Conservation (phyloP, 2,329 filamentous ascomycete genomes). For the Xylaria sp. region DNA sequence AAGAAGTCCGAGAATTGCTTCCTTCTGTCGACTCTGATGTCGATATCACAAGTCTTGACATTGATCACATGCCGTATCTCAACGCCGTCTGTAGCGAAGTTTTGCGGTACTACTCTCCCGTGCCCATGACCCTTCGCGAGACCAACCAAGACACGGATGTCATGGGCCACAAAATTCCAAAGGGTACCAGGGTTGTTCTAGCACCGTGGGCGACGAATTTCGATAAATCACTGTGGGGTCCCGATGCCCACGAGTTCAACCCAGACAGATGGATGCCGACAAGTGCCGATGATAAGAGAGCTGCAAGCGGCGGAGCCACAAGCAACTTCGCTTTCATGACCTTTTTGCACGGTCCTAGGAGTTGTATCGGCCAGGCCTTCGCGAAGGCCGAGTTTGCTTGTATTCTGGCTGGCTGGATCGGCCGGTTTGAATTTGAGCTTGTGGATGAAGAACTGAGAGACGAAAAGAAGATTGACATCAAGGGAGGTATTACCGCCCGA, state of each 20-base stretch:
- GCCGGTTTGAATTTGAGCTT: conserved; percentile 71
- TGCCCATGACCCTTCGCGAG: conserved; percentile 64
- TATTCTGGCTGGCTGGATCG: conserved; percentile 77
- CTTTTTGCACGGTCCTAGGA: conserved; percentile 84
- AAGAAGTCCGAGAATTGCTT: conserved; percentile 47
- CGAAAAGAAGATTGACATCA: conserved; percentile 70
- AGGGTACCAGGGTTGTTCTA: conserved; percentile 69
- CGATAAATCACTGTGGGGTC: conserved; percentile 73
- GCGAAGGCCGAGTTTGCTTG: conserved; percentile 86
- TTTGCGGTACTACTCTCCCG: conserved; percentile 49
- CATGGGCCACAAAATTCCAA: conserved; percentile 63
- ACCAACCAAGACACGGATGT: conserved; percentile 62
- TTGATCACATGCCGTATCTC: conserved; percentile 48
- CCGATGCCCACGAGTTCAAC: conserved; percentile 75
- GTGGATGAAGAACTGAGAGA: conserved; percentile 65
- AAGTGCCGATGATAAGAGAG: conserved; percentile 45
- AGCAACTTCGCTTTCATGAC: conserved; percentile 81
- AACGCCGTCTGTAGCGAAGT: conserved; percentile 52
- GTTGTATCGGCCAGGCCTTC: conserved; percentile 84
- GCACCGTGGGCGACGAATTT: conserved; percentile 72
- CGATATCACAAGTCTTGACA: conserved; percentile 42
- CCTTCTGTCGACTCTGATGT: conserved; percentile 43
- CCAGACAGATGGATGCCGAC: conserved; percentile 74
- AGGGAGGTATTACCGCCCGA: conserved; percentile 72
- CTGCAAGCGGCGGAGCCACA: conserved; percentile 71